Conservation (phyloP, 2,329 filamentous ascomycete genomes). For the Cryoendolithus antarcticus region DNA sequence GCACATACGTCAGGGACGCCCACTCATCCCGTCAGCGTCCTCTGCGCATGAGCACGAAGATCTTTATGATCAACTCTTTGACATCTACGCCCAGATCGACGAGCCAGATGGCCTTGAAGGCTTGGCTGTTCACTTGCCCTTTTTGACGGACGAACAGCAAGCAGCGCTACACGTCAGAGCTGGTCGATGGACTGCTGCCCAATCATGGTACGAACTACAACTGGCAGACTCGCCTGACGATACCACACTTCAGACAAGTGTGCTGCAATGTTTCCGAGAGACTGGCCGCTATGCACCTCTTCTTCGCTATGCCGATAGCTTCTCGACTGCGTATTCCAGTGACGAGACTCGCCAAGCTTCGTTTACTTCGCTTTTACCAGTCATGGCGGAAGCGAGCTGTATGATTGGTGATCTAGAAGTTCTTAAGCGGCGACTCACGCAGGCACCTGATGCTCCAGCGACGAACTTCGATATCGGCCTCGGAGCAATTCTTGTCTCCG, state of each 20-base stretch:
- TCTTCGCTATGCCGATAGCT: constrained; percentile 72
- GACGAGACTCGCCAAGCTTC: constrained; percentile 36
- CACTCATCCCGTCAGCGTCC: constrained; percentile 28
- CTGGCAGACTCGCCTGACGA: constrained; percentile 69
- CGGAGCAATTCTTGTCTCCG: constrained; percentile 52
- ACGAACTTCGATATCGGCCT: constrained; percentile 75
- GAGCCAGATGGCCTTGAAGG: constrained; percentile 95
- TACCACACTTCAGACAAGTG: constrained; percentile 63
- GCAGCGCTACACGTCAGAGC: constrained; percentile 86
- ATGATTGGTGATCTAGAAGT: constrained; percentile 71
- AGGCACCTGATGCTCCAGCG: constrained; percentile 16
- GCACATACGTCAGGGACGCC: constrained; percentile 52
- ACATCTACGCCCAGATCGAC: constrained; percentile 94
- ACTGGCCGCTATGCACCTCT: constrained; percentile 72
- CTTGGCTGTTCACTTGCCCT: constrained; percentile 74
- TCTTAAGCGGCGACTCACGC: constrained; percentile 48
- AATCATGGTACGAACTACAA: constrained; percentile 94
- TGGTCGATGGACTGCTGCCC: constrained; percentile 84
- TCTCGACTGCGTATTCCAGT: constrained; percentile 33
- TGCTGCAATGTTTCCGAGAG: constrained; percentile 80
- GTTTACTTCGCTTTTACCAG: constrained; percentile 36
- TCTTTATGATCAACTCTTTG: constrained; percentile 58
- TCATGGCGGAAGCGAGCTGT: constrained; percentile 87
- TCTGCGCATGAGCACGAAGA: constrained; percentile 33
- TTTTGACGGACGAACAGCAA: constrained; percentile 86